Conservation (phyloP, 345 rosid genomes). For the Salix purpurea region DNA sequence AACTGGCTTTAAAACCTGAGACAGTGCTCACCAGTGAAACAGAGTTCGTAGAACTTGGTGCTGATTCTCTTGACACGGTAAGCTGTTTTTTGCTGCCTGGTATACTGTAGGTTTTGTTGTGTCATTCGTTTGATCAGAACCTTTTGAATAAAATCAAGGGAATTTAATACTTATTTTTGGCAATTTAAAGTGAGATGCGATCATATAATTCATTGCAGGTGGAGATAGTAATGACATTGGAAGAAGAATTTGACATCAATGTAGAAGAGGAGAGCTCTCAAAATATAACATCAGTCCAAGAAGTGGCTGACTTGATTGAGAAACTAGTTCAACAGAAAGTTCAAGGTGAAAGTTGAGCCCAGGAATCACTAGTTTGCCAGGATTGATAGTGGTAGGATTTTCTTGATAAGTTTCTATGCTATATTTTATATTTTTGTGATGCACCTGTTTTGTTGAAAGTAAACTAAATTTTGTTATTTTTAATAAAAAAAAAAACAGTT, state of each 20-base stretch:
- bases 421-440: not conserved
- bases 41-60: slow-evolving; percentile 26
- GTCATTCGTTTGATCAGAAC: not conserved
- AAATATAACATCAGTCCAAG: slow-evolving; percentile 17
- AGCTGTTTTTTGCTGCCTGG: not conserved
- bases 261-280: slow-evolving; percentile 27
- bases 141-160: not conserved
- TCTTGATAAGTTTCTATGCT: not conserved
- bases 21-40: slow-evolving; percentile 10
- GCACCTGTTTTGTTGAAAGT: not conserved
- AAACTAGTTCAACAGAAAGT: slow-evolving; percentile 11
- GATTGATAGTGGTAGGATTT: not conserved
- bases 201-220: not conserved
- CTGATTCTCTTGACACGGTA: slow-evolving; percentile 29
- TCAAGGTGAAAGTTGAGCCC: not conserved
- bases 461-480: no score
- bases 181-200: not conserved
- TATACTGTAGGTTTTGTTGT: no score
- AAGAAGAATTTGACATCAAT: slow-evolving; percentile 15
- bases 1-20: slow-evolving; percentile 16
- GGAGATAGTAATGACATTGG: slow-evolving; percentile 22
- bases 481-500: no score
- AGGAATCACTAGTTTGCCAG: not conserved
- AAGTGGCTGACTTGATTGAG: slow-evolving; percentile 23
- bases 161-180: not conserved